Percentiles rank a stretch among this genome's conserved stretches.
Conservation (phyloP, 352 stramenopile species). For the Elongisporangium prolatum region DNA sequence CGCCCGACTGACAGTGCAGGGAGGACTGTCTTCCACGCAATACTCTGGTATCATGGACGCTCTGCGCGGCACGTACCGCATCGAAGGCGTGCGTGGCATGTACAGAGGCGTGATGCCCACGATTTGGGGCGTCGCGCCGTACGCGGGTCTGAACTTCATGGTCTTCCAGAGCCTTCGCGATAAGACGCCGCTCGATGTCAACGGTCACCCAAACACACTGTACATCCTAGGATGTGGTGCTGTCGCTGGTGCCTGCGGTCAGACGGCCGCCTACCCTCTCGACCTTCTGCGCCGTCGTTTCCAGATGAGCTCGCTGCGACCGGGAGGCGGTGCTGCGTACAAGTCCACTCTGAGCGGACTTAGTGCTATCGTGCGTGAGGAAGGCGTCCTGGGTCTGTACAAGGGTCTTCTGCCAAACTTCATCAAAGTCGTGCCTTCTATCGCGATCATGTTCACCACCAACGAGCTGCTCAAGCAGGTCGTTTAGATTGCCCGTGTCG, state of each 20-base stretch:
- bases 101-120: conserved; percentile 62
- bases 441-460: conserved; percentile 80
- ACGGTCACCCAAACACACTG: conserved; percentile 44
- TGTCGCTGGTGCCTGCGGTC: conserved; percentile 55
- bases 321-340: conserved; percentile 21
- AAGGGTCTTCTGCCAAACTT: conserved; percentile 67
- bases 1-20: conserved; percentile 66
- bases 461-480: conserved; percentile 66
- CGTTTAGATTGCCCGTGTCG: conserved; percentile 9
- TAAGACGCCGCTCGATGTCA: conserved; percentile 30
- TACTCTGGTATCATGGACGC: conserved; percentile 65
- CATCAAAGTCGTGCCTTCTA: conserved; percentile 74
- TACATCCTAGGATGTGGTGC: conserved; percentile 59
- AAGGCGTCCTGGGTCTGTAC: conserved; percentile 60
- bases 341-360: conserved; percentile 46
- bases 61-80: conserved; percentile 36
- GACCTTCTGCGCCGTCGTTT: conserved; percentile 71
- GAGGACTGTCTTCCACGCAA: conserved; percentile 46
- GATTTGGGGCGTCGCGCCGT: conserved; percentile 64
- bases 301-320: conserved; percentile 53
- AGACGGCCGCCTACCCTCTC: conserved; percentile 73
- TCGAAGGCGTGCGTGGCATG: conserved; percentile 51
- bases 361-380: conserved; percentile 36
- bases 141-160: conserved; percentile 76
- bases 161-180: conserved; percentile 65